Evolutionary conservation across 2,329 filamentous ascomycete species (phyloP), one percentile per base, ranked within the genome.

Genomic region (Sclerotinia minor): DNA sequence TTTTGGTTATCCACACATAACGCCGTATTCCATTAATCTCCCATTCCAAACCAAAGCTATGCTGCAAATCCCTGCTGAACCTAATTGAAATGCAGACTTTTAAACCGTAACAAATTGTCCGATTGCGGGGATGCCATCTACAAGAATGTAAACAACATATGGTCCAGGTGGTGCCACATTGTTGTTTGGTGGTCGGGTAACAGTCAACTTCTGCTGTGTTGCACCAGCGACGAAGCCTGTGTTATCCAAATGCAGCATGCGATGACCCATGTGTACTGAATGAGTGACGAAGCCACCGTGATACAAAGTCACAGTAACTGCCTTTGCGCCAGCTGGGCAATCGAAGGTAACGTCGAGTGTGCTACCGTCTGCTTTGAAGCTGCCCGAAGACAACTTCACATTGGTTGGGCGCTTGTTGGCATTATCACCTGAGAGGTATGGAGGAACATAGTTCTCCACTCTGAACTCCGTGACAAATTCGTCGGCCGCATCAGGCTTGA

Each of bases 271-370:
- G 74, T 88, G 85, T 26, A 88, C 73, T 1, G 81, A 83, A 75
- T 88, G 86, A 47, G 86, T 88, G 53, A 87, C 83, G 71, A 85
- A 88, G 7, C 86, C 86, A 54, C 84, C 84, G 72, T 87, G 82
- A 75, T 87, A 86, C 26, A 88, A 79, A 3, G 79, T 78, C 24
- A 87, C 79, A 73, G 83, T 83, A 64, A 83, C 78, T 3, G 73
- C 75, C 71, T 81, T 78, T 2, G 81, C 79, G 54, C 76, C 78
- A 50, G 77, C 71, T 24, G 80, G 80, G 19, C 78, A 78, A 17
- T 73, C 81, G 75, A 87, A 86, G 7, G 74, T 77, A 70, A 87
- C 77, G 9, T 75, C 78, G 74, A 86, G 85, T 2, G 73, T 79
- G 8, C 77, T 79, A 3, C 80, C 75, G 71, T 83, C 77, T 21